Percentiles rank a stretch among this genome's conserved stretches.
phyloP scores from a whole-genome alignment of 1,284 basidiomycete genomes.

The Phlebopus sp. region DNA sequence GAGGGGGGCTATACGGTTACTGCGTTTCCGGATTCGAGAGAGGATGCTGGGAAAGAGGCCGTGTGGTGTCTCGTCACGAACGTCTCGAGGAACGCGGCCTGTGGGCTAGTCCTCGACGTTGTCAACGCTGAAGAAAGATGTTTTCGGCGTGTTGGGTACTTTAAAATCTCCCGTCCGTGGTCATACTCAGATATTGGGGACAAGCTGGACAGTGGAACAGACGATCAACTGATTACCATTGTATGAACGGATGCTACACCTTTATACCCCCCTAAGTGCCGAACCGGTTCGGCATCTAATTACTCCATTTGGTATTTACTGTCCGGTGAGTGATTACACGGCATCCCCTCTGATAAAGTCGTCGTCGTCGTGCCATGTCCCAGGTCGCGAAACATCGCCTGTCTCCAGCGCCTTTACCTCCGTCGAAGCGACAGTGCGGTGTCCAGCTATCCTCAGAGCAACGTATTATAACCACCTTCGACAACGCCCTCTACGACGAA shows the following conservation, averaged over 20 bases:
- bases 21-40: background rate
- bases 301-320: no score
- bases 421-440: slow-evolving; percentile 55
- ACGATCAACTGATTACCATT: background rate
- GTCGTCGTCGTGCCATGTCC: slow-evolving; percentile 39
- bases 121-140: background rate
- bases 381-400: slow-evolving; percentile 42
- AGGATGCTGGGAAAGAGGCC: background rate
- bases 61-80: background rate
- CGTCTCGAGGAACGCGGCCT: background rate
- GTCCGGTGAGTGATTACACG: no score
- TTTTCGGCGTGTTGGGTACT: slow-evolving; percentile 3
- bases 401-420: slow-evolving; percentile 49
- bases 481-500: slow-evolving; percentile 67
- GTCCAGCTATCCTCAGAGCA: slow-evolving; percentile 8
- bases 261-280: no score
- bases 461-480: slow-evolving; percentile 40
- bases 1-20: background rate
- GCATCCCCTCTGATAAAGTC: background rate
- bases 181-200: background rate
- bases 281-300: no score
- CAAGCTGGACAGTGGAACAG: background rate
- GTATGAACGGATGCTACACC: background rate
- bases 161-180: background rate
- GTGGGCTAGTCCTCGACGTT: background rate